These are phyloP conservation scores for Oryza glaberrima DNA, from an alignment of 176 grass and related monocot genomes.

Conservation along the genomic window DNA sequence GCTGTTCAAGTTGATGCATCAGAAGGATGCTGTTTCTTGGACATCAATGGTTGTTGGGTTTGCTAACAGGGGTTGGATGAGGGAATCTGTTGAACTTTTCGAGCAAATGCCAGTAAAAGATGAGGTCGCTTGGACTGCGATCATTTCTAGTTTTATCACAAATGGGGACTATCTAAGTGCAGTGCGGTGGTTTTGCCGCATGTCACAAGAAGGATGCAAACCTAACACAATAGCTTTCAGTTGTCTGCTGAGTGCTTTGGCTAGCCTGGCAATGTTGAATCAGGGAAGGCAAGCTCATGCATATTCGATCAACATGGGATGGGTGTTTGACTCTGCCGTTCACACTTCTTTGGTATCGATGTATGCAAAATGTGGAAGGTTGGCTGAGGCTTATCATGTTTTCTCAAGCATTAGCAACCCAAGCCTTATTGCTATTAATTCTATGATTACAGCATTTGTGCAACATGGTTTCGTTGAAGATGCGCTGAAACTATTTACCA, in stretches of 20 bases:
- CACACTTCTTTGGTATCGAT: constrained; percentile 70
- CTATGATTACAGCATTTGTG: constrained; percentile 70
- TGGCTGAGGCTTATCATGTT: constrained; percentile 54
- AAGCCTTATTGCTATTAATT: constrained; percentile 56
- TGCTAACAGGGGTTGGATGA: constrained; percentile 70
- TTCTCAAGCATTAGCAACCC: constrained; percentile 52
- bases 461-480: constrained; percentile 67
- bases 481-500: constrained; percentile 53
- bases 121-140: constrained; percentile 59
- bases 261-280: constrained; percentile 44
- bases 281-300: constrained; percentile 76
- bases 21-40: constrained; percentile 77
- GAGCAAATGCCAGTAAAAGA: constrained; percentile 79
- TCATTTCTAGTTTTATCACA: constrained; percentile 51
- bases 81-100: constrained; percentile 55
- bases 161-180: constrained; percentile 59
- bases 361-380: constrained; percentile 75
- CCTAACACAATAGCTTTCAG: constrained; percentile 52
- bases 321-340: constrained; percentile 51
- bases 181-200: constrained; percentile 56
- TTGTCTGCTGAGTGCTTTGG: constrained; percentile 65
- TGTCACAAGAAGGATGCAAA: constrained; percentile 56
- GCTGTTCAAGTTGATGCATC: constrained; percentile 69
- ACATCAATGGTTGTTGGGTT: constrained; percentile 66
- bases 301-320: constrained; percentile 56